Percentiles rank a stretch among this genome's conserved stretches.
Conservation (phyloP, 208 protist species). For the Trypanosoma platydactyli region DNA sequence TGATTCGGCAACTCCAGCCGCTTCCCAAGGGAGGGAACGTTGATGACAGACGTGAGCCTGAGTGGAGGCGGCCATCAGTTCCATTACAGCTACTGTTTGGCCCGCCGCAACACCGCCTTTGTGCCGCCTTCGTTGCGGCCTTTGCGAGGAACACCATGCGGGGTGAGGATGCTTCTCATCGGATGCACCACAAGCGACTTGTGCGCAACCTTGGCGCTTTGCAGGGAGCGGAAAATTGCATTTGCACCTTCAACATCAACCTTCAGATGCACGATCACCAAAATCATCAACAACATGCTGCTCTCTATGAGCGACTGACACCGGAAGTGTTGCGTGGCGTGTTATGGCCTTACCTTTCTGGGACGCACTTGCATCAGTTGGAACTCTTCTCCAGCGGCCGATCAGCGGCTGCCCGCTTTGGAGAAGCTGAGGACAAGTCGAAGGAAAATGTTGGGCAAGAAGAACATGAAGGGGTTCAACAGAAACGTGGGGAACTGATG, state of each 20-base stretch:
- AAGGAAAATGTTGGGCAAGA: background rate
- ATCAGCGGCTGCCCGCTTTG: conserved; percentile 44
- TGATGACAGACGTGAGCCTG: background rate
- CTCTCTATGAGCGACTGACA: conserved; percentile 28
- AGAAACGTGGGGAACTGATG: background rate
- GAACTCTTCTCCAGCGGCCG: conserved; percentile 48
- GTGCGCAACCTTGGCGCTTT: conserved; percentile 51
- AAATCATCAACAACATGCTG: background rate
- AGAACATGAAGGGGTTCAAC: conserved; percentile 2
- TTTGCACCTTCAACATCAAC: conserved; percentile 44
- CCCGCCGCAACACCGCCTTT: conserved; percentile 50
- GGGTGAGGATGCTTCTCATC: conserved; percentile 67
- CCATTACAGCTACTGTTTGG: conserved; percentile 30
- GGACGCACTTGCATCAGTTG: conserved; percentile 44
- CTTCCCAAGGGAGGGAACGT: no score
- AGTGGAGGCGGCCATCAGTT: no score
- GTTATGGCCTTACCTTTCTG: conserved; percentile 42
- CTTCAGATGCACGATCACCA: conserved; percentile 12
- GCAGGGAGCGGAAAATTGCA: conserved; percentile 28
- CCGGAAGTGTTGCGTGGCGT: conserved; percentile 30
- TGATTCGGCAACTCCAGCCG: conserved; percentile 14
- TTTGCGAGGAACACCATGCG: conserved; percentile 69
- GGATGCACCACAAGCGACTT: conserved; percentile 57
- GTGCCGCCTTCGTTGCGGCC: conserved; percentile 69
- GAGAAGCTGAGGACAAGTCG: background rate